A percentile compares a stretch with the other conserved stretches of the same genome.
These are phyloP conservation scores for Arachis stenosperma DNA, from an alignment of 306 rosid species.

Conservation along the genomic window DNA sequence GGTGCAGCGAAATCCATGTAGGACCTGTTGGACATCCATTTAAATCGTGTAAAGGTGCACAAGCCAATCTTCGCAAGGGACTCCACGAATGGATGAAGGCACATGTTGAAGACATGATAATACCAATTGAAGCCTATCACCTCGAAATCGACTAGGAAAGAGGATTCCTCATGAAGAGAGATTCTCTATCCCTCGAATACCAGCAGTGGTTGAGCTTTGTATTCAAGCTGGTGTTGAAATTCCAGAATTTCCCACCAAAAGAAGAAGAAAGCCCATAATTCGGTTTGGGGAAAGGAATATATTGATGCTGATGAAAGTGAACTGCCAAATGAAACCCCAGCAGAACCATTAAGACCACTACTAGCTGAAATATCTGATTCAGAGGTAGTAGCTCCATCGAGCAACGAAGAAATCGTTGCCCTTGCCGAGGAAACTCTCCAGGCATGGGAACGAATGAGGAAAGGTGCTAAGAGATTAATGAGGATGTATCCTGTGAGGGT, in stretches of 20 bases:
- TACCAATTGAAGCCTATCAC: conserved; percentile 82
- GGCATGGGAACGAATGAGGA: conserved; percentile 88
- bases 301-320: conserved; percentile 94
- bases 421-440: conserved; percentile 80
- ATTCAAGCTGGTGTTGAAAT: conserved; percentile 90
- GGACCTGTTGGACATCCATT: conserved; percentile 97
- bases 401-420: conserved; percentile 48
- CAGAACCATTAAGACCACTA: conserved; percentile 52
- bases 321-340: conserved; percentile 63
- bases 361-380: conserved; percentile 66
- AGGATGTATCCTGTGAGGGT: conserved; percentile 83
- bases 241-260: conserved; percentile 71
- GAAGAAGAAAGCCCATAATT: conserved; percentile 93
- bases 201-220: conserved; percentile 93
- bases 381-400: conserved; percentile 52
- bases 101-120: conserved; percentile 73
- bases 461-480: conserved; percentile 74
- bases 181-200: conserved; percentile 77
- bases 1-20: conserved; percentile 90
- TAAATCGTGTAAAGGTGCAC: conserved; percentile 78
- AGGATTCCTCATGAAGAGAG: conserved; percentile 80
- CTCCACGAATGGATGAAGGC: conserved; percentile 81
- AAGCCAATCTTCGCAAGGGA: conserved; percentile 65
- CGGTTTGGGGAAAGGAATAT: conserved; percentile 71
- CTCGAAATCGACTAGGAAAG: conserved; percentile 73